Evolutionary conservation across 2,329 filamentous ascomycete genomes (phyloP).

Genomic region (Ascochyta lentis): DNA sequence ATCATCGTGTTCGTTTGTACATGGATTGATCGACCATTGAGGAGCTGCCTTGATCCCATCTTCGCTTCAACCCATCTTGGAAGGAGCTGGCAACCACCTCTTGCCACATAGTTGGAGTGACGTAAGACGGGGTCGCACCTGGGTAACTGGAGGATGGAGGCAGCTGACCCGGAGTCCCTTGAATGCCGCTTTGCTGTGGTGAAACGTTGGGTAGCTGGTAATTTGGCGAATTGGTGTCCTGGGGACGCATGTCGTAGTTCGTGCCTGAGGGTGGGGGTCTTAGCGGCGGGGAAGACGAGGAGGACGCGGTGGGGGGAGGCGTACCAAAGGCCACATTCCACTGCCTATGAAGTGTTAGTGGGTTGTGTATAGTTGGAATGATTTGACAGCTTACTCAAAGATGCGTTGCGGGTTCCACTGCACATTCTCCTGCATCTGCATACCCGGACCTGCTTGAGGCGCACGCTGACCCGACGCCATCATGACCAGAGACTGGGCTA

Average conservation of each 20-base stretch:
- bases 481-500: conserved; percentile 74
- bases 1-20: conserved; percentile 48
- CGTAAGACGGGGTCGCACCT: conserved; percentile 44
- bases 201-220: conserved; percentile 47
- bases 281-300: conserved; percentile 54
- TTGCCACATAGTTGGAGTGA: conserved; percentile 61
- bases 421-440: conserved; percentile 68
- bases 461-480: conserved; percentile 66
- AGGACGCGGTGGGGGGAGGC: conserved; percentile 51
- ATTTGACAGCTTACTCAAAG: conserved; percentile 74
- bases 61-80: conserved; percentile 52
- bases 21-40: conserved; percentile 47
- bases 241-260: conserved; percentile 47
- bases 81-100: conserved; percentile 55
- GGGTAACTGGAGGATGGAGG: conserved; percentile 46
- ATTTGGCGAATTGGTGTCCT: conserved; percentile 40
- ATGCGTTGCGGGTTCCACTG: conserved; percentile 87
- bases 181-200: conserved; percentile 42
- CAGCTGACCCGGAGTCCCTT: conserved; percentile 38
- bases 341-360: conserved; percentile 65
- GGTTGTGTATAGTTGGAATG: neutral
- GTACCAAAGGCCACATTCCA: conserved; percentile 95
- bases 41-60: conserved; percentile 52
- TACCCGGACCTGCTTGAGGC: conserved; percentile 57
- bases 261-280: conserved; percentile 51